Evolutionary conservation across 192 early-diverging fungal species (phyloP).

Genomic region (Neocallimastix lanati): DNA sequence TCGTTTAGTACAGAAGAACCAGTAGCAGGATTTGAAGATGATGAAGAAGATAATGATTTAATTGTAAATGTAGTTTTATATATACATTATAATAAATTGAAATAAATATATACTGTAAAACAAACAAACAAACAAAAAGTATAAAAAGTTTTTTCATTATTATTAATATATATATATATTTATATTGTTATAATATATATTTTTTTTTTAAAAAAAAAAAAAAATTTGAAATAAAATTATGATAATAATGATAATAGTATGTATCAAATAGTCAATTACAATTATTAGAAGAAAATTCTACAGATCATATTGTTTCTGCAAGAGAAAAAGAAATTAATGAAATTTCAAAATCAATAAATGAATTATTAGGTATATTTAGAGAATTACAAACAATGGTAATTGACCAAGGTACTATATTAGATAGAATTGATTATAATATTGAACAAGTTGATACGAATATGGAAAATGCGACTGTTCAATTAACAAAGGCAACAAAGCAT

Average conservation of each 20-base stretch:
- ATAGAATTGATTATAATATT: constrained; percentile 94
- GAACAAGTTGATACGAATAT: constrained; percentile 63
- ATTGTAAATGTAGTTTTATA: neutral
- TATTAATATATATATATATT: too few relatives aligned
- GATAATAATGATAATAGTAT: neutral
- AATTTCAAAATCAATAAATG: constrained; percentile 77
- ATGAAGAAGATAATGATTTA: neutral
- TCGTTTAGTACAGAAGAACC: constrained; percentile 4
- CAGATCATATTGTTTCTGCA: constrained; percentile 59
- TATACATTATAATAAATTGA: too few relatives aligned
- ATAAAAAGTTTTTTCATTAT: too few relatives aligned
- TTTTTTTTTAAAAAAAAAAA: too few relatives aligned
- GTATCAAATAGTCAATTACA: constrained; percentile 62
- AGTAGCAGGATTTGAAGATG: neutral
- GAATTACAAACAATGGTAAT: constrained; percentile 91
- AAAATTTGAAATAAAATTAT: too few relatives aligned
- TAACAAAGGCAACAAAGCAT: neutral
- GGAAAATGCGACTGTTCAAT: constrained; percentile 39
- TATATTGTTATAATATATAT: too few relatives aligned
- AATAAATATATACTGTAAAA: too few relatives aligned
- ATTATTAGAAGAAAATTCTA: constrained; percentile 57
- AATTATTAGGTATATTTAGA: constrained; percentile 76
- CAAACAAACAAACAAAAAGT: too few relatives aligned
- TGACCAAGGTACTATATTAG: constrained; percentile 90
- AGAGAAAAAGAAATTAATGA: constrained; percentile 83